These are phyloP conservation scores for Hypoxylon sp. DNA, from an alignment of 2,329 filamentous ascomycete genomes.

Conservation along the genomic window DNA sequence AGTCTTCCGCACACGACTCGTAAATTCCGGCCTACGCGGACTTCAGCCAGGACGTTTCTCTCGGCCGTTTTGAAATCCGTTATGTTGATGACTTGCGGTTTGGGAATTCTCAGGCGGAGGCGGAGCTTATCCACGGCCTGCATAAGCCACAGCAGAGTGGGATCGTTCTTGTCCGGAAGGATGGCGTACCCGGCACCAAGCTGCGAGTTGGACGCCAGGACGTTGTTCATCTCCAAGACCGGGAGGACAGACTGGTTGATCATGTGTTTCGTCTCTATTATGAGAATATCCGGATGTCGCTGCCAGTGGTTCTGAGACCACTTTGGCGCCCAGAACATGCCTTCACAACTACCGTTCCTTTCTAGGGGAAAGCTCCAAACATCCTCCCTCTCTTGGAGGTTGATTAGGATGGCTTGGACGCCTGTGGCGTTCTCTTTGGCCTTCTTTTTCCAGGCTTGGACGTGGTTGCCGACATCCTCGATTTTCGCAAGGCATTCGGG, in stretches of 20 bases:
- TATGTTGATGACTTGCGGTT: constrained; percentile 47
- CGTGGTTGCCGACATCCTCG: constrained; percentile 50
- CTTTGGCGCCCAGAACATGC: constrained; percentile 51
- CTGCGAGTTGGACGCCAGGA: constrained; percentile 45
- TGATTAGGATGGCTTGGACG: constrained; percentile 49
- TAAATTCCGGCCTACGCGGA: constrained; percentile 46
- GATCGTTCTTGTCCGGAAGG: constrained; percentile 50
- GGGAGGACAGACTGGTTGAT: constrained; percentile 49
- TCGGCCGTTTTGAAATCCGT: constrained; percentile 52
- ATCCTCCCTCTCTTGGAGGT: constrained; percentile 49
- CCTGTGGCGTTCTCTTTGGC: constrained; percentile 50
- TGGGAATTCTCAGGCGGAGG: constrained; percentile 47
- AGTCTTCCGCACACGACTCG: constrained; percentile 48
- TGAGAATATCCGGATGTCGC: constrained; percentile 50
- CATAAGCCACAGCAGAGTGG: constrained; percentile 49
- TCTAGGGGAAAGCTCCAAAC: constrained; percentile 49
- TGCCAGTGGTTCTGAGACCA: constrained; percentile 50
- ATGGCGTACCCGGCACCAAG: constrained; percentile 52
- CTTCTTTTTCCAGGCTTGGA: constrained; percentile 50
- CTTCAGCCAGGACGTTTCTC: constrained; percentile 48
- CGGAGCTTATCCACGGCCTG: constrained; percentile 50
- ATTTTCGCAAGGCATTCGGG: constrained; percentile 47
- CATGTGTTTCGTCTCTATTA: constrained; percentile 50
- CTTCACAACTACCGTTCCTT: constrained; percentile 46
- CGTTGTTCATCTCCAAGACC: constrained; percentile 51